Conservation (phyloP, 2,329 filamentous ascomycete species). For the Fusarium sp. region DNA sequence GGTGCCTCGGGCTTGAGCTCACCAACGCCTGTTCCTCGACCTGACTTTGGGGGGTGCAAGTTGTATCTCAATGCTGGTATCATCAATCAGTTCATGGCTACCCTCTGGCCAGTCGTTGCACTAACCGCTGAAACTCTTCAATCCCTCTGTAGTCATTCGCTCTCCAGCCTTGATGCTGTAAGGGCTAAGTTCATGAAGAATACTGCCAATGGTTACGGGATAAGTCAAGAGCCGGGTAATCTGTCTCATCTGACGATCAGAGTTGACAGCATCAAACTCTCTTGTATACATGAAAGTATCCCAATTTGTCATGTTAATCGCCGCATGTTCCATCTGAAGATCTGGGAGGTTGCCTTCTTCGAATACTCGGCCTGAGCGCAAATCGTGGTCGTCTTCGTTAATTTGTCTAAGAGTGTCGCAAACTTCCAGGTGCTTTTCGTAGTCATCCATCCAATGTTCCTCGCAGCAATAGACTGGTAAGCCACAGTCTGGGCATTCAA, state of each 20-base stretch:
- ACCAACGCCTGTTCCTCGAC: slow-evolving; percentile 77
- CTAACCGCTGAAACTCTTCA: slow-evolving; percentile 93
- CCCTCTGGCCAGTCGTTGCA: slow-evolving; percentile 29
- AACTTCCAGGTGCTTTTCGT: slow-evolving; percentile 89
- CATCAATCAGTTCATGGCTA: neutral
- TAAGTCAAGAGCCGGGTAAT: slow-evolving; percentile 94
- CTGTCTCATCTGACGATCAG: slow-evolving; percentile 90
- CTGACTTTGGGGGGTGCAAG: slow-evolving; percentile 84
- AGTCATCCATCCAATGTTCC: slow-evolving; percentile 95
- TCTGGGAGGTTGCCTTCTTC: slow-evolving; percentile 93
- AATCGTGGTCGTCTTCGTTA: slow-evolving; percentile 97
- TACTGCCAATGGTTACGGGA: slow-evolving; percentile 88
- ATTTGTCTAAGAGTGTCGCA: slow-evolving; percentile 92
- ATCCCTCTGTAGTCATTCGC: slow-evolving; percentile 83
- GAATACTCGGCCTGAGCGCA: slow-evolving; percentile 90
- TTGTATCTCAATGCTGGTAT: slow-evolving; percentile 85
- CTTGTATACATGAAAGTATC: slow-evolving; percentile 95
- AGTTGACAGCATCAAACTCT: slow-evolving; percentile 89
- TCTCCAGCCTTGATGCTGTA: slow-evolving; percentile 82
- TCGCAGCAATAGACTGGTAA: slow-evolving; percentile 94
- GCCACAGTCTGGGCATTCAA: slow-evolving; percentile 96
- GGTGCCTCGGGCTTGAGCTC: slow-evolving; percentile 86
- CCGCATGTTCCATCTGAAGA: slow-evolving; percentile 87
- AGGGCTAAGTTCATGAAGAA: slow-evolving; percentile 93
- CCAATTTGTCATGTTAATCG: slow-evolving; percentile 98